These are phyloP conservation scores for Torulaspora globosa DNA, from an alignment of 1,139 yeast genomes.

Conservation along the genomic window DNA sequence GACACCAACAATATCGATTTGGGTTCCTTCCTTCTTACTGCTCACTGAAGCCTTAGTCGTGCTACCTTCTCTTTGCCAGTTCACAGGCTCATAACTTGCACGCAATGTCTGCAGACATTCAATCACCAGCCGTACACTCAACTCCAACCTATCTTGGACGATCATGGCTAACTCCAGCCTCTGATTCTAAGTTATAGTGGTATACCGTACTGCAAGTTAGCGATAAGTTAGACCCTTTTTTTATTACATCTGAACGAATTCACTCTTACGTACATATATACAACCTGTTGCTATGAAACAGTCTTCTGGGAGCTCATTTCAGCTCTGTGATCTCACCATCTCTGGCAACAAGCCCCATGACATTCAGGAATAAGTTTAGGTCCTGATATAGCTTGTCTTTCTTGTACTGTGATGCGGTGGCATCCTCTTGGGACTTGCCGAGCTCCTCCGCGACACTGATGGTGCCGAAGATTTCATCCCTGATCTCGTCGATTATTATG, in stretches of 20 bases:
- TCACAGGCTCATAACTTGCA: constrained; percentile 1
- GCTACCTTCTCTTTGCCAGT: constrained; percentile 5
- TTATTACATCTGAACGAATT: background rate
- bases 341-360: constrained; percentile 93
- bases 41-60: constrained; percentile 8
- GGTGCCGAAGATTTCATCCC: constrained; percentile 89
- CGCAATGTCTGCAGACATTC: constrained; percentile 4
- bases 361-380: constrained; percentile 88
- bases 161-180: constrained; percentile 2
- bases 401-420: constrained; percentile 49
- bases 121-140: constrained; percentile 12
- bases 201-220: background rate
- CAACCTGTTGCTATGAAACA: background rate
- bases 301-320: constrained; percentile 24
- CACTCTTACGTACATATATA: constrained; percentile 9
- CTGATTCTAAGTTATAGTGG: background rate
- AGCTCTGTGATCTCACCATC: constrained; percentile 45
- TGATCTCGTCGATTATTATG: constrained; percentile 87
- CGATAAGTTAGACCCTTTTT: background rate
- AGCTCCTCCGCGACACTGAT: constrained; percentile 77
- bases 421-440: constrained; percentile 40
- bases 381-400: constrained; percentile 69
- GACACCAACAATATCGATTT: constrained; percentile 11
- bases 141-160: constrained; percentile 5
- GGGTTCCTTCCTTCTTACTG: constrained; percentile 4